Base-by-base conservation (phyloP, 1,284 basidiomycete species). In the Tilletiopsis washingtonensis region DNA sequence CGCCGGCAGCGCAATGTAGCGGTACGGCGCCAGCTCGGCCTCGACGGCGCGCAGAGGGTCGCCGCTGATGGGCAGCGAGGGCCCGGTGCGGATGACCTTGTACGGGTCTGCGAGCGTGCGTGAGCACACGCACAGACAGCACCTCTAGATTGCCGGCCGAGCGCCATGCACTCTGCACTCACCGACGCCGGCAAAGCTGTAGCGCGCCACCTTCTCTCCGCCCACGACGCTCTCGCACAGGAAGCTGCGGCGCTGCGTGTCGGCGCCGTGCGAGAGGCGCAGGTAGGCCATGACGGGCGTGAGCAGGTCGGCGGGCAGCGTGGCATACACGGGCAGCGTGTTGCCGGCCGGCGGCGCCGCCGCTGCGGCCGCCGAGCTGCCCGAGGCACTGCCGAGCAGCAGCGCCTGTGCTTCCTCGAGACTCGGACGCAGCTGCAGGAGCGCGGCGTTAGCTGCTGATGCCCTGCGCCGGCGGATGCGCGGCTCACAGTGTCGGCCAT, bases 241-340 rank as follows among this genome's bases (percentile, higher is more conserved):
- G 57, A 74, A 69, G 37, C 62, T 64, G 32, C 60, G 59, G 17
- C 57, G 56, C 20, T 51, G 50, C 5, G 57, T 86, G 71, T 85
- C 85, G 3, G 89, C 88, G 60, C 91, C 88, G 68, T 91, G 83
- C 5, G 91, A 84, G 56, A 98, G 81, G 52, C 90, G 84, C 45
- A 98, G 82, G 75, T 97, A 98, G 14, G 94, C 91, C 74, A 91
- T 88, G 67, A 93, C 93, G 73, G 94, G 94, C 12, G 94, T 99
- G 55, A 98, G 80, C 53, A 97, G 82, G 74, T 99, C 94, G 49
- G 91, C 91, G 21, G 94, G 90, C 6, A 98, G 79, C 62, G 91
- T 85, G 51, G 91, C 81, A 75, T 84, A 98, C 59, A 98, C 82
- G 15, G 93, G 93, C 37, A 98, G 82, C 68, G 86, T 90, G 72